Evolutionary conservation across 2,329 filamentous ascomycete genomes (phyloP), one percentile per base, ranked within the genome.

Genomic region (Arthrobotrys conoides): DNA sequence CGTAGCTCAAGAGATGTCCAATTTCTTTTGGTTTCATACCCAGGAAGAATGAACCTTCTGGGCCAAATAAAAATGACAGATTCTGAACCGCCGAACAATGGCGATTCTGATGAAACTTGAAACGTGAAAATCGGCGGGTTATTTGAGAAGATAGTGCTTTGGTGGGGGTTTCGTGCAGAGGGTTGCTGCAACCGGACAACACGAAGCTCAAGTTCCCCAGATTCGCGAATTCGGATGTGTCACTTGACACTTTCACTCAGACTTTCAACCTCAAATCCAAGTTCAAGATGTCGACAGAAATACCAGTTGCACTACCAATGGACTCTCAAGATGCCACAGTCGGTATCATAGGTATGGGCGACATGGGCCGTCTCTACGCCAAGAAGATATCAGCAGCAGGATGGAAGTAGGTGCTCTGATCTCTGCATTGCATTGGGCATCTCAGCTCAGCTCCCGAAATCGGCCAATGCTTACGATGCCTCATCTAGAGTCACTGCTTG

Each of bases 301-400:
- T 75, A 36, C 63, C 71, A 38, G 63, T 75, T 44, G 48, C 41
- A 18, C 20, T 53, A 12, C 33, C 48, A 30, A 16, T 18, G n/a
- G 46, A 33, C 14, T 20, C 38, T 20, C 71, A 69, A 55, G 63
- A 72, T 72, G 68, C 68, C 84, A 90, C 91, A 80, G 89, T 99
- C 81, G 96, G 96, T 81, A 92, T 99, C 83, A 99, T 99, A 84
- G 96, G 96, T 79, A 97, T 99, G 94, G 96, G 96, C 81, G 95
- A 97, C 83, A 99, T 99, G 96, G 96, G 96, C 83, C 97, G 92
- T 88, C 96, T 99, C 93, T 99, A 99, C 85, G 93, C 96, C 83
- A 90, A 92, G 83, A 90, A 91, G 83, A 89, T 99, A 83, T 94
- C 93, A 85, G 90, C 90, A 84, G 96, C 95, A 84, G 96, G 96